A percentile compares a stretch with the other conserved stretches of the same genome.
Conservation (phyloP, 495 filamentous ascomycete species). For the Hypoxylon rickii region DNA sequence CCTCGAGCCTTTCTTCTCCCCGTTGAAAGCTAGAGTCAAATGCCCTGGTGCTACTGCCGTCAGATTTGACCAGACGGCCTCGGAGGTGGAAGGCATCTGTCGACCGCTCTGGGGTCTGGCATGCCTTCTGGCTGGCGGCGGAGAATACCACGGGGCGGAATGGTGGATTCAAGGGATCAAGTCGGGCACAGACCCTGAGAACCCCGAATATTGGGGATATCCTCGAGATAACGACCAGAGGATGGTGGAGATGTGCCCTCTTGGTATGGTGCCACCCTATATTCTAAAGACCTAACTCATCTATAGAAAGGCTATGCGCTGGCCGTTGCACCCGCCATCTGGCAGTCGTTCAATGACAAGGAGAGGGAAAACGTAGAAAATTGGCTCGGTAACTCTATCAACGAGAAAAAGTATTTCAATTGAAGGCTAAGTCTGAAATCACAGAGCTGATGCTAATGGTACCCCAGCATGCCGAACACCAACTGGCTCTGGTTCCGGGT, state of each 20-base stretch:
- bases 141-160: conserved; percentile 62
- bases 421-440: background rate
- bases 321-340: conserved; percentile 68
- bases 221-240: conserved; percentile 75
- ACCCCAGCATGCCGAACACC: conserved; percentile 58
- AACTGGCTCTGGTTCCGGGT: conserved; percentile 81
- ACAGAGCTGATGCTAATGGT: conserved; percentile 24
- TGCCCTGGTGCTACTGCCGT: conserved; percentile 67
- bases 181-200: conserved; percentile 67
- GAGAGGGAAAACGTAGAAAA: conserved; percentile 64
- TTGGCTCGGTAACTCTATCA: conserved; percentile 73
- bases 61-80: conserved; percentile 74
- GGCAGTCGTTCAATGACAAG: conserved; percentile 63
- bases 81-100: conserved; percentile 76
- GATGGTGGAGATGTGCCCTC: conserved; percentile 85
- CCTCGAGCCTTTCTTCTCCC: conserved; percentile 66
- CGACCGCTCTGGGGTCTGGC: conserved; percentile 77
- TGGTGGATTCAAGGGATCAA: conserved; percentile 71
- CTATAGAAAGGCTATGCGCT: conserved; percentile 54
- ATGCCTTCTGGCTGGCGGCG: conserved; percentile 67
- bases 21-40: conserved; percentile 59
- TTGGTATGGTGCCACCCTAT: conserved; percentile 43
- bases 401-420: conserved; percentile 63
- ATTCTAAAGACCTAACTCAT: conserved; percentile 1
- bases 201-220: conserved; percentile 73